phyloP scores from a whole-genome alignment of 148 eudicot genomes.

The Rhododendron molle region DNA sequence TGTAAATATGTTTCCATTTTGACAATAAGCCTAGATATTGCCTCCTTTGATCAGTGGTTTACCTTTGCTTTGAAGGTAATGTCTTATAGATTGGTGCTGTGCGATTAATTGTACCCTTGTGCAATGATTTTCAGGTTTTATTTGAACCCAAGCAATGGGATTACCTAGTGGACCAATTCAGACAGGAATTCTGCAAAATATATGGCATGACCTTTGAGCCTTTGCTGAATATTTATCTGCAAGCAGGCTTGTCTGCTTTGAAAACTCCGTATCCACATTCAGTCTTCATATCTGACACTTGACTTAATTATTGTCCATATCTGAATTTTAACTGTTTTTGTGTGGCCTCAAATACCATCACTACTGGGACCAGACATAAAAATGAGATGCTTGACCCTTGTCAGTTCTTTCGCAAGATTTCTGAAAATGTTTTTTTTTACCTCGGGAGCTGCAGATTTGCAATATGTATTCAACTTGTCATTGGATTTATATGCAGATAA shows the following conservation, averaged over 20 bases:
- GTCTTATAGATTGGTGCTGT: neutral
- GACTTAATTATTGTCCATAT: neutral
- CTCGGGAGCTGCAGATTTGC: neutral
- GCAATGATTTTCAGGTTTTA: conserved; percentile 56
- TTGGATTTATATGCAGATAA: neutral
- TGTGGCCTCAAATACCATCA: neutral
- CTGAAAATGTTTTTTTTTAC: neutral
- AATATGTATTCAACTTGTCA: neutral
- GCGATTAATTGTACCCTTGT: neutral
- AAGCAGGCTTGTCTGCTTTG: conserved; percentile 95
- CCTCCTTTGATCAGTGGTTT: conserved; percentile 1
- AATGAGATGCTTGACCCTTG: neutral
- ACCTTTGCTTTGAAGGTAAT: neutral
- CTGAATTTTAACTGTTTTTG: neutral
- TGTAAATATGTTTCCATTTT: neutral
- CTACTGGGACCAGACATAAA: neutral
- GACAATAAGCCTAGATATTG: neutral
- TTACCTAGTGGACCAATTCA: conserved; percentile 81
- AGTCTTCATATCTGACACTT: neutral
- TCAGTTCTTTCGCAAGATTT: neutral
- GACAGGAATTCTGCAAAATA: conserved; percentile 86
- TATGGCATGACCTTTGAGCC: conserved; percentile 98
- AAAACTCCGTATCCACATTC: conserved; percentile 96
- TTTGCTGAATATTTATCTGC: conserved; percentile 83
- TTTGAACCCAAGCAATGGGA: conserved; percentile 97